Conservation (phyloP, 495 filamentous ascomycete species). For the Glutinoglossum americanum region DNA sequence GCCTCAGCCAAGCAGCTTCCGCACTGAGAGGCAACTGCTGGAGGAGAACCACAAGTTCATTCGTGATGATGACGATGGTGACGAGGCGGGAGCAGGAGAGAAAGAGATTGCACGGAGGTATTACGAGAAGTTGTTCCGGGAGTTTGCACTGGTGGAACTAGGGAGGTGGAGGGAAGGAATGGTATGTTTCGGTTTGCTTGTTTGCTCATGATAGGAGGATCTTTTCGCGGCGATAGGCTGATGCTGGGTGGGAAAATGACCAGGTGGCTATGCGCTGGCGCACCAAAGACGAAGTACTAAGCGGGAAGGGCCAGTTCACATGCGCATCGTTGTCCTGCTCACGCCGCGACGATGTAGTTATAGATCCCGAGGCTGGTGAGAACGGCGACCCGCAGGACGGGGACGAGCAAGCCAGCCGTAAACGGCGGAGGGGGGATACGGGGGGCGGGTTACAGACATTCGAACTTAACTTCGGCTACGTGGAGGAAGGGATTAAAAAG, state of each 20-base stretch:
- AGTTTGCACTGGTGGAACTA: conserved; percentile 15
- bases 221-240: not conserved
- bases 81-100: not conserved
- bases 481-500: conserved; percentile 11
- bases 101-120: conserved; percentile 11
- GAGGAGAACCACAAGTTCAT: conserved; percentile 16
- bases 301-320: conserved; percentile 12
- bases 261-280: conserved; percentile 16
- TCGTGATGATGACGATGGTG: conserved; percentile 5
- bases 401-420: not conserved
- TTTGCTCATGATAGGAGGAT: not conserved
- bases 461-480: conserved; percentile 13
- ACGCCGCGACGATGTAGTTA: conserved; percentile 9
- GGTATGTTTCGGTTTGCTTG: not conserved
- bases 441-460: conserved; percentile 8
- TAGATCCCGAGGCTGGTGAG: conserved; percentile 8
- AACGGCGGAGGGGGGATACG: not conserved
- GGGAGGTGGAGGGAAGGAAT: conserved; percentile 10
- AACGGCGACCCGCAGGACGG: not conserved
- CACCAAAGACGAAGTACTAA: conserved; percentile 14
- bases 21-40: conserved; percentile 15
- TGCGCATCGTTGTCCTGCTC: conserved; percentile 12
- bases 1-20: conserved; percentile 4
- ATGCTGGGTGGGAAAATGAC: not conserved
- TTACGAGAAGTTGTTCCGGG: conserved; percentile 15